These are phyloP conservation scores for Plantago elongata DNA, from an alignment of 257 asterid genomes.

Conservation along the genomic window DNA sequence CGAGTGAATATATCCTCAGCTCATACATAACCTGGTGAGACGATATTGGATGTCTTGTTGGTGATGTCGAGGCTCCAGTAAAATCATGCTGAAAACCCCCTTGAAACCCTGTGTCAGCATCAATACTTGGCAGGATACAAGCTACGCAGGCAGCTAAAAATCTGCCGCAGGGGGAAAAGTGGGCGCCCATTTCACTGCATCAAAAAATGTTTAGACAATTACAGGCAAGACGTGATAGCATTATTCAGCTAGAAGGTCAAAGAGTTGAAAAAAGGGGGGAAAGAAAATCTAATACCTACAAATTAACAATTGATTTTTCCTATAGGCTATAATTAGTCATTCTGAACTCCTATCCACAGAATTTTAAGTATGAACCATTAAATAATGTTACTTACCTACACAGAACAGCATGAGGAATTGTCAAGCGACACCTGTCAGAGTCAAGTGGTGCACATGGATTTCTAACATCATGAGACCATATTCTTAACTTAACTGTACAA, in stretches of 20 bases:
- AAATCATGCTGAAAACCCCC: constrained; percentile 62
- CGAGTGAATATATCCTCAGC: constrained; percentile 88
- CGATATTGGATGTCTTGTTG: constrained; percentile 92
- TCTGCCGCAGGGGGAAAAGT: constrained; percentile 95
- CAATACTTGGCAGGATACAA: constrained; percentile 73
- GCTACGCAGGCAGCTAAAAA: constrained; percentile 97
- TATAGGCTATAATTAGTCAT: constrained; percentile 5
- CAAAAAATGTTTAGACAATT: neutral
- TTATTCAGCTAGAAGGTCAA: constrained; percentile 8
- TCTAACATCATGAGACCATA: constrained; percentile 85
- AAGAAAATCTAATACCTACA: neutral
- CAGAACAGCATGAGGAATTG: constrained; percentile 90
- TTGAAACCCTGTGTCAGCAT: constrained; percentile 61
- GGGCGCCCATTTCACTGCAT: constrained; percentile 95
- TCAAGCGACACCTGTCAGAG: constrained; percentile 63
- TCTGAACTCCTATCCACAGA: constrained; percentile 14
- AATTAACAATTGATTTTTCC: constrained; percentile 13
- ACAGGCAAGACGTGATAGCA: constrained; percentile 15
- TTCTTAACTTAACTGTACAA: constrained; percentile 92
- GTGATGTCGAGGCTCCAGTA: constrained; percentile 76
- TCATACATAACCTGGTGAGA: constrained; percentile 90
- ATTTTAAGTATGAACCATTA: neutral
- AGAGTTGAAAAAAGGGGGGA: too few species aligned
- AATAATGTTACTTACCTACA: constrained; percentile 62
- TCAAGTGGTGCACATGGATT: constrained; percentile 73